A percentile compares a stretch with the other conserved stretches of the same genome.
Conservation (phyloP, 805 yeast species). For the Metschnikowia drakensbergensis region DNA sequence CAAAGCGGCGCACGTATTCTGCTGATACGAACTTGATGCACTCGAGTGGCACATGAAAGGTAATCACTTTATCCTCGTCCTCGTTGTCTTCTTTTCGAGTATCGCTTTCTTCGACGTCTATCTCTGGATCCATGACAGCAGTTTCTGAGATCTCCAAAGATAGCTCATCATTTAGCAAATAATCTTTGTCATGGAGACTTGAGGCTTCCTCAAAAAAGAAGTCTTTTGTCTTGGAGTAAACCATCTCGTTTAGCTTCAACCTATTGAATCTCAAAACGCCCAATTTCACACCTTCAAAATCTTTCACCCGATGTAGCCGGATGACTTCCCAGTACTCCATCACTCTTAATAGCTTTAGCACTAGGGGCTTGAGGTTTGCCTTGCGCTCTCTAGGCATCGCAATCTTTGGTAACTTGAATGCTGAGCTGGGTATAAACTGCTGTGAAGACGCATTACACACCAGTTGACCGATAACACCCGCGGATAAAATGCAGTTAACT, state of each 20-base stretch:
- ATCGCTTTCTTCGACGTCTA: not conserved
- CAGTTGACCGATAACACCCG: slow-evolving; percentile 14
- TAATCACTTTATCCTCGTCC: slow-evolving; percentile 9
- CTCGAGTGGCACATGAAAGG: slow-evolving; percentile 18
- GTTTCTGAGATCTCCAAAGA: not conserved
- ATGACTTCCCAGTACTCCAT: slow-evolving; percentile 9
- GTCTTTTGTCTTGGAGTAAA: slow-evolving; percentile 8
- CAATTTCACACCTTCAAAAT: slow-evolving; percentile 8
- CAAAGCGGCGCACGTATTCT: slow-evolving; percentile 13
- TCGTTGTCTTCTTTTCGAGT: slow-evolving; percentile 6
- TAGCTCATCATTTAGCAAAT: not conserved
- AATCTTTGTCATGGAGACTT: not conserved
- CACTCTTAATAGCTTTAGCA: slow-evolving; percentile 12
- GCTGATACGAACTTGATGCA: slow-evolving; percentile 16
- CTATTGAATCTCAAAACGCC: slow-evolving; percentile 17
- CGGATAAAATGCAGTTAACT: slow-evolving; percentile 7
- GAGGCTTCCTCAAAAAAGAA: not conserved
- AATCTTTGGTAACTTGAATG: not conserved
- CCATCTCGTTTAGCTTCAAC: slow-evolving; percentile 13
- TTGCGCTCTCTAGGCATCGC: slow-evolving; percentile 18
- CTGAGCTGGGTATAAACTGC: slow-evolving; percentile 1
- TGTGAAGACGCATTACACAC: slow-evolving; percentile 1
- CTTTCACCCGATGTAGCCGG: slow-evolving; percentile 11
- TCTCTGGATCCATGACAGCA: not conserved
- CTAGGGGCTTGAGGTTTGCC: slow-evolving; percentile 14